These are phyloP conservation scores for Lachnellula willkommii DNA, from an alignment of 2,329 filamentous ascomycete species.

Conservation along the genomic window DNA sequence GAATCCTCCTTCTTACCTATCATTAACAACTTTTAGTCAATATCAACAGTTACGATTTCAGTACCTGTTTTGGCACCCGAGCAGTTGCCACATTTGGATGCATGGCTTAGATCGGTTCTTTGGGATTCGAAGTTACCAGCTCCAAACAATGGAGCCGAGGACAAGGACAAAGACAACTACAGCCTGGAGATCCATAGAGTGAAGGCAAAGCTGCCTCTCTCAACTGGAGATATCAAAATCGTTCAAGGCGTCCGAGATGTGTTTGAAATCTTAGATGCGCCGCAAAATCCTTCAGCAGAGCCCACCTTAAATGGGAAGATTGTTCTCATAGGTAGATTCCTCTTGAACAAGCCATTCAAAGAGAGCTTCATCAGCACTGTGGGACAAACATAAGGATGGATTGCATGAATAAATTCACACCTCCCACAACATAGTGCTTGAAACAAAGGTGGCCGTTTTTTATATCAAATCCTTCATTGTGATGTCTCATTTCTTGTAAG, in stretches of 20 bases:
- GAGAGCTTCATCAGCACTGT: conserved; percentile 32
- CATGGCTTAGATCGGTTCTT: conserved; percentile 75
- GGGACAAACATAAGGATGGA: background rate
- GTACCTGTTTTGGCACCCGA: conserved; percentile 53
- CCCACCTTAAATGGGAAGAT: conserved; percentile 47
- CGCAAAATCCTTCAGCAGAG: conserved; percentile 20
- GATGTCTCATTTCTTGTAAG: too few relatives aligned
- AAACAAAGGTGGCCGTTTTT: too few relatives aligned
- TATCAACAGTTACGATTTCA: conserved; percentile 73
- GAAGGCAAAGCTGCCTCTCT: conserved; percentile 71
- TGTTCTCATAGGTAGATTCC: conserved; percentile 56
- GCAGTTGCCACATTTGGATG: conserved; percentile 63
- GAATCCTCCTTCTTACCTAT: background rate
- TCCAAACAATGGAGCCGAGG: background rate
- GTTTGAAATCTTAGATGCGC: conserved; percentile 77
- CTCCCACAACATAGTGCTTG: too few relatives aligned
- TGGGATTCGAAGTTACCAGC: conserved; percentile 69
- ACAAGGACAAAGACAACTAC: conserved; percentile 31
- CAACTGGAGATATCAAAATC: conserved; percentile 63
- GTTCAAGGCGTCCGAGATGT: conserved; percentile 90
- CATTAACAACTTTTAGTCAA: conserved; percentile 50
- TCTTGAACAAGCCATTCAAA: conserved; percentile 48
- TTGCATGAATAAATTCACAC: too few relatives aligned
- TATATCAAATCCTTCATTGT: too few relatives aligned
- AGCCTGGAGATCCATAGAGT: conserved; percentile 74